phyloP scores from a whole-genome alignment of 2,329 filamentous ascomycete species.

The Aureobasidium sp. region DNA sequence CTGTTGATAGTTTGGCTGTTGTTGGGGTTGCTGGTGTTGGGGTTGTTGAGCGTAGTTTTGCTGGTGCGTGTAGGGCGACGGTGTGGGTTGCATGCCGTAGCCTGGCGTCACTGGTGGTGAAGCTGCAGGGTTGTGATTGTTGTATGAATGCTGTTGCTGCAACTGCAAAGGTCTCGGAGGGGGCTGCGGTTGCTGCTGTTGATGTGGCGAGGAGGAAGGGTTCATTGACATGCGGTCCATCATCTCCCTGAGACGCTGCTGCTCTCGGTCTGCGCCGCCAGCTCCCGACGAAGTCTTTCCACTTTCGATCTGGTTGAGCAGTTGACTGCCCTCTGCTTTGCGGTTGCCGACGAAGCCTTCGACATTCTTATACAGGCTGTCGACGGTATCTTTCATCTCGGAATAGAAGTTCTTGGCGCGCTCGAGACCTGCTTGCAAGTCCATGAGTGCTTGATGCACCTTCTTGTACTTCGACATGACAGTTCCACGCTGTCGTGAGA shows the following conservation, averaged over 20 bases:
- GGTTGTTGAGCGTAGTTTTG: not conserved
- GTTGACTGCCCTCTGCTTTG: conserved; percentile 78
- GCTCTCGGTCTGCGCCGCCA: conserved; percentile 68
- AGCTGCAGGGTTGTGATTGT: conserved; percentile 43
- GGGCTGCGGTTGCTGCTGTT: conserved; percentile 29
- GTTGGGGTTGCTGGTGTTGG: not conserved
- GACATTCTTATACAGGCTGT: conserved; percentile 89
- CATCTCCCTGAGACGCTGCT: conserved; percentile 73
- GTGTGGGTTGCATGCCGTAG: conserved; percentile 28
- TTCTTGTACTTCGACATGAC: conserved; percentile 85
- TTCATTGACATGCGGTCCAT: conserved; percentile 97
- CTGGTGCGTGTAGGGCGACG: conserved; percentile 12
- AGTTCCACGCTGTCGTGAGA: conserved; percentile 71
- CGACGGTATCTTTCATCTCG: conserved; percentile 92
- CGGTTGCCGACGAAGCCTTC: conserved; percentile 95
- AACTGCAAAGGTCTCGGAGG: conserved; percentile 35
- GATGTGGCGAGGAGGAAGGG: conserved; percentile 25
- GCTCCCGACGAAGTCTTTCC: conserved; percentile 51
- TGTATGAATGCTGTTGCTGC: conserved; percentile 31
- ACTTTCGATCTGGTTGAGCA: conserved; percentile 81
- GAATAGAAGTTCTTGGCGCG: conserved; percentile 89
- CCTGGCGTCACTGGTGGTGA: conserved; percentile 40
- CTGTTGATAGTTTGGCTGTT: conserved; percentile 14
- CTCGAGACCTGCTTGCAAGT: conserved; percentile 75
- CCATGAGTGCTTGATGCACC: conserved; percentile 85